A percentile compares a stretch with the other conserved stretches of the same genome.
phyloP scores from a whole-genome alignment of 2,329 filamentous ascomycete genomes.

The Neopestalotiopsis sp. region DNA sequence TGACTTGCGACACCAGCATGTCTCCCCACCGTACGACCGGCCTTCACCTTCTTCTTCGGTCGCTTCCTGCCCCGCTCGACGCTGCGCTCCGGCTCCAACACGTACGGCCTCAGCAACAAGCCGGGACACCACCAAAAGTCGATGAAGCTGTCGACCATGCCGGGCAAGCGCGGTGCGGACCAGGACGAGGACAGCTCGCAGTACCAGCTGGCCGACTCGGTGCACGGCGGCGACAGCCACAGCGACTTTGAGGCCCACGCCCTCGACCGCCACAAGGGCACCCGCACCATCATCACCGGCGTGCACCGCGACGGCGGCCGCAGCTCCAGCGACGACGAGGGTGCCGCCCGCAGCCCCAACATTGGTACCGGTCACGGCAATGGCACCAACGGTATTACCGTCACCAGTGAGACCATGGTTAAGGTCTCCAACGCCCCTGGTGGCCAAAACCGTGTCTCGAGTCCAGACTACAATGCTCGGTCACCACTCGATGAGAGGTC shows the following conservation, averaged over 20 bases:
- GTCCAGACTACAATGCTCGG: neutral
- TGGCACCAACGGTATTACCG: conserved; percentile 7
- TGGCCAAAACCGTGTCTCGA: neutral
- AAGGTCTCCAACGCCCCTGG: neutral
- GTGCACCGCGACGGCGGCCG: neutral
- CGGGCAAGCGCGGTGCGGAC: neutral
- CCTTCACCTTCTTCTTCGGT: conserved; percentile 9
- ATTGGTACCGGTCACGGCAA: neutral
- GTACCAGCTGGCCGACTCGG: conserved; percentile 5
- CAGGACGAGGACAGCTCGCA: conserved; percentile 8
- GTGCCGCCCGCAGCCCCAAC: neutral
- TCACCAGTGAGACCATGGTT: conserved; percentile 16
- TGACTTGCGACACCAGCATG: neutral
- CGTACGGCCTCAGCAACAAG: conserved; percentile 10
- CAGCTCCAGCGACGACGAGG: neutral
- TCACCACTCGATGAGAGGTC: conserved; percentile 9
- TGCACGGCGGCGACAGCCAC: conserved; percentile 10
- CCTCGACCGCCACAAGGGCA: conserved; percentile 11
- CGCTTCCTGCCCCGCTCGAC: conserved; percentile 12
- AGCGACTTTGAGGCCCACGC: conserved; percentile 15
- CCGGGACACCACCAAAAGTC: conserved; percentile 7
- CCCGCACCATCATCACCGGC: conserved; percentile 14
- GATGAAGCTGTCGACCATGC: conserved; percentile 16
- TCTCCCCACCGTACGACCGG: conserved; percentile 8
- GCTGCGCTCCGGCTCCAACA: conserved; percentile 10